These are phyloP conservation scores for Arachnomyces sp. DNA, from an alignment of 2,329 filamentous ascomycete genomes.

Conservation along the genomic window DNA sequence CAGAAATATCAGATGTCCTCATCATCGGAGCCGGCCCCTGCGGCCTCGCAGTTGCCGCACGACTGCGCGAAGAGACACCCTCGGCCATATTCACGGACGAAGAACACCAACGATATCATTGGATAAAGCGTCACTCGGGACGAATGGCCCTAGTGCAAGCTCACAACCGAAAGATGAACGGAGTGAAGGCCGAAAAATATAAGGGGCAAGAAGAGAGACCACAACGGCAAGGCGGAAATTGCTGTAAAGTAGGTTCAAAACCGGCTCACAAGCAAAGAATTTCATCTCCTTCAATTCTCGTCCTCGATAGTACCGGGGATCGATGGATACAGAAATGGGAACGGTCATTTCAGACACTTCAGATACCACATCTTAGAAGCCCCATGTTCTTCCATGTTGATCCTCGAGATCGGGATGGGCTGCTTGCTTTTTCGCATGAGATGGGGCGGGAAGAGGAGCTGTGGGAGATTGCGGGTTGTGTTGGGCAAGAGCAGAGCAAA, in stretches of 20 bases:
- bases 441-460: slow-evolving; percentile 55
- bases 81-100: slow-evolving; percentile 76
- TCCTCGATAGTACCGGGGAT: slow-evolving; percentile 57
- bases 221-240: neutral
- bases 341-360: slow-evolving; percentile 56
- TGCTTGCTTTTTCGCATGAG: slow-evolving; percentile 60
- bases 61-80: slow-evolving; percentile 63
- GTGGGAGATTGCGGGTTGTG: slow-evolving; percentile 62
- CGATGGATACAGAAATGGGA: slow-evolving; percentile 67
- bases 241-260: slow-evolving; percentile 10
- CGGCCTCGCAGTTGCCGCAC: slow-evolving; percentile 63
- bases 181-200: slow-evolving; percentile 23
- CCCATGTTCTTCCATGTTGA: slow-evolving; percentile 81
- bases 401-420: slow-evolving; percentile 62
- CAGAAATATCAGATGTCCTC: slow-evolving; percentile 59
- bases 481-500: slow-evolving; percentile 73
- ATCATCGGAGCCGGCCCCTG: slow-evolving; percentile 69
- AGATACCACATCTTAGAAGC: slow-evolving; percentile 64
- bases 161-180: slow-evolving; percentile 19
- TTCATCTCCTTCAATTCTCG: slow-evolving; percentile 41
- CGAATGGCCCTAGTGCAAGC: slow-evolving; percentile 45
- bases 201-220: slow-evolving; percentile 7
- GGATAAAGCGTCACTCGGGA: slow-evolving; percentile 58
- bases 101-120: slow-evolving; percentile 72
- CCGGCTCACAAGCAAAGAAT: slow-evolving; percentile 1